Base-by-base conservation (phyloP, 2,329 filamentous ascomycete genomes). In the Aspergillus puulaauensis region DNA sequence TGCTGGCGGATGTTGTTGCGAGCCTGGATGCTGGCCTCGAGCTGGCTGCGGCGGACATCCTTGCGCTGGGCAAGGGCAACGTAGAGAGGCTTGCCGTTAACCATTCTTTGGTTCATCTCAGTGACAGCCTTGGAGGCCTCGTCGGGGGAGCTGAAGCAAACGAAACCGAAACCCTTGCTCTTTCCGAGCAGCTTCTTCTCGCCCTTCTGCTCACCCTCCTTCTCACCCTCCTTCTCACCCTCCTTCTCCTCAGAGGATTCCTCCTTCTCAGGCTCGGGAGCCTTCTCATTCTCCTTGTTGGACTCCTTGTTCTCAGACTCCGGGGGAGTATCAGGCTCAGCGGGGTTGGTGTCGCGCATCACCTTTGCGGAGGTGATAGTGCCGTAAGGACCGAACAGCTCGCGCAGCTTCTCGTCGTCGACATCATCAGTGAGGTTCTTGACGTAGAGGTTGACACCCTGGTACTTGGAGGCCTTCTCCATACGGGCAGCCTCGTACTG, bases 71-170 rank as follows among this genome's bases (percentile, higher is more conserved):
- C 95, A 65, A 99, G 86, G 69, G 95, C 95, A 71, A 99, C 95
- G 75, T 99, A 99, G 61, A 99, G 85, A 57, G 95, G 95, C 87
- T 99, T 99, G 81, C 86, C 86, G 77, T 93, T 90, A 68, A 98
- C 84, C 95, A 99, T 99, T 79, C 95, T 92, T 84, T 98, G 93
- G 84, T 99, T 99, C 91, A 98, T 97, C 80, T 99, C 95, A 61
- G 93, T 92, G 64, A 99, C 93, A 65, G 95, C 95, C 87, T 98
- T 98, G 81, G 93, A 97, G 66, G 95, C 95, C 77, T 99, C 95
- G 71, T 99, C 95, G 60, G 95, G 93, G 84, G 96, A 98, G 86
- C 90, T 95, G 84, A 99, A 99, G 90, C 95, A 99, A 73, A 99
- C 95, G 78, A 99, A 99, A 70, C 95, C 95, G 76, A 99, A 99